Evolutionary conservation across 2,329 filamentous ascomycete genomes (phyloP).

Genomic region (Scedosporium apiospermum): DNA sequence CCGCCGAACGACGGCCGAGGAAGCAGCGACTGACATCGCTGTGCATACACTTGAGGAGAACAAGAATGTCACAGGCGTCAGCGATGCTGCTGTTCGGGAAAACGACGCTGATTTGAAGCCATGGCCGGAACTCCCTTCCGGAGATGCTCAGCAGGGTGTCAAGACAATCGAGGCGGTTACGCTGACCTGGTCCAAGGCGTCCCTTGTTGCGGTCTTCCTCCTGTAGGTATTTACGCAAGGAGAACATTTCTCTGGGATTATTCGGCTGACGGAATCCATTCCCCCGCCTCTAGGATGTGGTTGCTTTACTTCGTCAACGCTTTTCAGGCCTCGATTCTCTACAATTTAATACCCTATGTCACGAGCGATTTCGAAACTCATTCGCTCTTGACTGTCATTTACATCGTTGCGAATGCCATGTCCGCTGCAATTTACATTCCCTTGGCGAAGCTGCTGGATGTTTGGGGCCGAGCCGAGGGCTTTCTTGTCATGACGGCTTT

Average conservation of each 20-base stretch:
- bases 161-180: conserved; percentile 31
- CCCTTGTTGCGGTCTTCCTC: conserved; percentile 21
- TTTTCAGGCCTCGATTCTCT: conserved; percentile 32
- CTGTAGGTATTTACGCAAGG: conserved; percentile 16
- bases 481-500: conserved; percentile 39
- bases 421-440: conserved; percentile 52
- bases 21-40: background rate
- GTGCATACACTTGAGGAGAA: background rate
- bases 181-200: conserved; percentile 28
- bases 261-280: conserved; percentile 18
- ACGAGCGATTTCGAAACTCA: conserved; percentile 42
- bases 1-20: background rate
- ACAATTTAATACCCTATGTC: conserved; percentile 32
- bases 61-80: background rate
- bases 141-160: conserved; percentile 25
- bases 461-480: conserved; percentile 54
- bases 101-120: background rate
- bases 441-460: conserved; percentile 49
- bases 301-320: conserved; percentile 41
- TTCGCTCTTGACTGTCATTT: conserved; percentile 42
- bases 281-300: conserved; percentile 22
- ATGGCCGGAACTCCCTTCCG: conserved; percentile 1
- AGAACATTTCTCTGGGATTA: background rate
- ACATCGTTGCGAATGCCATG: conserved; percentile 43
- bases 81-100: background rate